Evolutionary conservation across 176 grass and related monocot genomes (phyloP), one percentile per base, ranked within the genome.

Genomic region (Rhynchospora breviuscula): DNA sequence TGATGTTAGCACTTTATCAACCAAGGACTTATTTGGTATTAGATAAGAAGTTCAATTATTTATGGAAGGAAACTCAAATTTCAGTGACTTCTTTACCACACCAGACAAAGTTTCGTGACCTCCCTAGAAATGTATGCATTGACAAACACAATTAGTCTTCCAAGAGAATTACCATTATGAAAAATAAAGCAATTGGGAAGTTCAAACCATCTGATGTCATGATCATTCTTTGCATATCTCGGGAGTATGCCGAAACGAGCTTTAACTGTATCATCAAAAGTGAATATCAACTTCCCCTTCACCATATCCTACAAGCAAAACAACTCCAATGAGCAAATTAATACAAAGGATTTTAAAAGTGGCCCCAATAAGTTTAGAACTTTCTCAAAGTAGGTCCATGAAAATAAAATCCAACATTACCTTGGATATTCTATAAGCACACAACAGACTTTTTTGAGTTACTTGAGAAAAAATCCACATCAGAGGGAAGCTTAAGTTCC

Each of bases 141-240:
- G 40, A 70, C 35, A 18, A 70, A 70, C 17, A 3, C 35, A 70
- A 17, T 69, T 31, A 46, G 8, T 70, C 26, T 26, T 84, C 3
- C 10, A 43, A 72, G 18, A 63, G 59, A 0, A 80, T 63, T 89
- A 98, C 95, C 95, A 82, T 98, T 98, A 76, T 98, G 95, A 52
- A 98, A 98, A 85, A 98, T 93, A 87, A 88, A 98, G 79, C 95
- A 98, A 51, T 98, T 98, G 54, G 95, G 92, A 45, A 98, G 95
- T 73, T 98, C 92, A 94, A 98, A 98, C 95, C 95, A 98, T 93
- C 95, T 91, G 68, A 98, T 98, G 8, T 70, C 21, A 61, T 74
- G 85, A 22, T 98, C 95, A 88, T 94, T 89, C 87, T 89, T 98
- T 49, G 93, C 95, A 69, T 94, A 93, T 49, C 95, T 87, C 65